Evolutionary conservation across 2,329 filamentous ascomycete genomes (phyloP), one percentile per base, ranked within the genome.

Genomic region (Fusarium brevicatenulatum): DNA sequence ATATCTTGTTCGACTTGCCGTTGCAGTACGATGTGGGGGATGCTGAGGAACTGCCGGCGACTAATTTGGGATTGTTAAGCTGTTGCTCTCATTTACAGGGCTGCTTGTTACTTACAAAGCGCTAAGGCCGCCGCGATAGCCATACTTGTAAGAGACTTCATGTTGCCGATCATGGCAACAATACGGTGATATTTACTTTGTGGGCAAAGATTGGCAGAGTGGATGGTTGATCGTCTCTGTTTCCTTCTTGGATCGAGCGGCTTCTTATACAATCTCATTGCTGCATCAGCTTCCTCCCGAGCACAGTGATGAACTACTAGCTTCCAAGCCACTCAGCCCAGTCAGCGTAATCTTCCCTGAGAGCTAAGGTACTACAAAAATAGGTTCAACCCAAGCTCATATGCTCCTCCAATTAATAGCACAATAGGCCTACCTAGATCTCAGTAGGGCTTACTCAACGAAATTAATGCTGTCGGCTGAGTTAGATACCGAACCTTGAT

Each of bases 321-420:
- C 23, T 50, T 46, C 23, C 54, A 57, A 37, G 40, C 32, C 54
- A 57, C 32, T 50, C 42, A 49, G 30, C 42, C 19, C 32, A n/a
- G 32, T 18, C 11, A n/a, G 37, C 16, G 30, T 36, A n/a, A 28
- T 21, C 54, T 36, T 37, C 30, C 5, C 23, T 6, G 2, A 30
- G 5, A 32, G 13, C 32, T 6, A 16, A 54, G 10, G 19, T 28
- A 30, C 8, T 18, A 21, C 30, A 49, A 25, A 28, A 36, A 32
- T 57, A 57, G 54, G 30, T 47, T 28, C 30, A 6, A n/a, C 15
- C 19, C 40, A 28, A n/a, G 15, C 30, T 30, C 7, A 9, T 10
- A 0, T 11, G 4, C 9, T 34, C n/a, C 2, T 18, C 54, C 54
- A 57, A 57, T 30, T 4, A 30, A n/a, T 19, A n/a, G 7, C 13